Evolutionary conservation across 352 stramenopile species (phyloP).

Genomic region (Globisporangium nagaii): DNA sequence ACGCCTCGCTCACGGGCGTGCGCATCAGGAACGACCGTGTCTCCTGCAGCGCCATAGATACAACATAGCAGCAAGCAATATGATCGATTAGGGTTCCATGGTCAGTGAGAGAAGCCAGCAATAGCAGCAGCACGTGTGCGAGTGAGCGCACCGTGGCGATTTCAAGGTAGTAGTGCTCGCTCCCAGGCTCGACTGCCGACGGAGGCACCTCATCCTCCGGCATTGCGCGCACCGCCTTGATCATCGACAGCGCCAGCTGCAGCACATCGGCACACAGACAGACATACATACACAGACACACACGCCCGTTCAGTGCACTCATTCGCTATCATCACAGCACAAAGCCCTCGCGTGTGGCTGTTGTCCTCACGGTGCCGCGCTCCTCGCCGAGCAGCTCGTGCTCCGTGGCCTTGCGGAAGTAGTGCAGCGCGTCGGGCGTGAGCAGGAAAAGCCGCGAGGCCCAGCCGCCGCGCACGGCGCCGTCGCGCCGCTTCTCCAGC

Average conservation of each 20-base stretch:
- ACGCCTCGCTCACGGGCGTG: constrained; percentile 52
- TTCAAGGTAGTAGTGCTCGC: constrained; percentile 80
- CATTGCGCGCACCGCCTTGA: constrained; percentile 71
- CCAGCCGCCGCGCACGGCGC: constrained; percentile 66
- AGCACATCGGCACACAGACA: background rate
- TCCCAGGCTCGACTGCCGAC: constrained; percentile 40
- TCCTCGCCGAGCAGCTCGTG: constrained; percentile 76
- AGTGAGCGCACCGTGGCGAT: constrained; percentile 54
- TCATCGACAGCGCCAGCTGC: constrained; percentile 55
- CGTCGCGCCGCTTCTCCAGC: constrained; percentile 72
- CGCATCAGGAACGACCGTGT: constrained; percentile 78
- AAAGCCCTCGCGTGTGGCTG: no score
- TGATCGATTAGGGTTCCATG: no score
- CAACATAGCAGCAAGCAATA: background rate
- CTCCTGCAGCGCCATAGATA: constrained; percentile 35
- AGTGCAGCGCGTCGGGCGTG: constrained; percentile 70
- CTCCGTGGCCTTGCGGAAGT: constrained; percentile 73
- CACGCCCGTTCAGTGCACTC: no score
- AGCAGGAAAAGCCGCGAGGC: constrained; percentile 78
- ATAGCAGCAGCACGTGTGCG: background rate
- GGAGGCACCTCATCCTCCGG: constrained; percentile 59
- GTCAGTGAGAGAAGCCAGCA: no score
- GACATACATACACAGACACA: background rate
- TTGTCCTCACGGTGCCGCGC: constrained; percentile 60
- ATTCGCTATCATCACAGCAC: background rate